These are phyloP conservation scores for Lizonia empirigonia DNA, from an alignment of 2,329 filamentous ascomycete species.

Conservation along the genomic window DNA sequence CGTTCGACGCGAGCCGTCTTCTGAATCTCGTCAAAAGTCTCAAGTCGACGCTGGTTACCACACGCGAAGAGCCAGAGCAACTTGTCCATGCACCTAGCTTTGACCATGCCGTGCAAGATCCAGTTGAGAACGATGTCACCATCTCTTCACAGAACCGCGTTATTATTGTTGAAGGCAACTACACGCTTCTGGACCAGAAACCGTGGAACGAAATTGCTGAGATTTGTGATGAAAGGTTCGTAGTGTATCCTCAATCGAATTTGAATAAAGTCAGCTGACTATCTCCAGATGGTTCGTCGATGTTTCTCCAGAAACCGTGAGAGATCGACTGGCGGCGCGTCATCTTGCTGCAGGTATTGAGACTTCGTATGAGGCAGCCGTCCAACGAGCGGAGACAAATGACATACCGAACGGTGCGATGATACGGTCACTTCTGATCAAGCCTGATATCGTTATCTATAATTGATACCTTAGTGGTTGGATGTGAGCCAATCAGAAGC, in stretches of 20 bases:
- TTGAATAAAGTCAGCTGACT: neutral
- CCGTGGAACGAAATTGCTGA: constrained; percentile 28
- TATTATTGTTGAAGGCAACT: constrained; percentile 36
- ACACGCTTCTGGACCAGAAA: constrained; percentile 30
- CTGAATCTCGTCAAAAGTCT: constrained; percentile 24
- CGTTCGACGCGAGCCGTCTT: constrained; percentile 31
- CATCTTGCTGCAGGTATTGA: constrained; percentile 35
- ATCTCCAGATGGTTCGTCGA: constrained; percentile 33
- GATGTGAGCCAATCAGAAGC: constrained; percentile 16
- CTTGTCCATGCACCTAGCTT: constrained; percentile 30
- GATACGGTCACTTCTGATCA: constrained; percentile 28
- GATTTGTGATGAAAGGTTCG: constrained; percentile 27
- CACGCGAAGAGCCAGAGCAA: constrained; percentile 19
- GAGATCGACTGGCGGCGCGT: constrained; percentile 25
- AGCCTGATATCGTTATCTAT: constrained; percentile 26
- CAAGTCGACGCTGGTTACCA: constrained; percentile 25
- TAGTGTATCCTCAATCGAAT: neutral
- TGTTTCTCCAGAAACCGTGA: constrained; percentile 24
- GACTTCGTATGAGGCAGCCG: constrained; percentile 24
- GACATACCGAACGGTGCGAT: constrained; percentile 33
- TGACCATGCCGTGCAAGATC: constrained; percentile 35
- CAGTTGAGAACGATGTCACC: constrained; percentile 21
- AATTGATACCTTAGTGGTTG: constrained; percentile 15
- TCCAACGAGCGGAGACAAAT: constrained; percentile 31
- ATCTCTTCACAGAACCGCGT: constrained; percentile 31